Conservation (phyloP, 108 stramenopile species). For the Licmophora abbreviata region DNA sequence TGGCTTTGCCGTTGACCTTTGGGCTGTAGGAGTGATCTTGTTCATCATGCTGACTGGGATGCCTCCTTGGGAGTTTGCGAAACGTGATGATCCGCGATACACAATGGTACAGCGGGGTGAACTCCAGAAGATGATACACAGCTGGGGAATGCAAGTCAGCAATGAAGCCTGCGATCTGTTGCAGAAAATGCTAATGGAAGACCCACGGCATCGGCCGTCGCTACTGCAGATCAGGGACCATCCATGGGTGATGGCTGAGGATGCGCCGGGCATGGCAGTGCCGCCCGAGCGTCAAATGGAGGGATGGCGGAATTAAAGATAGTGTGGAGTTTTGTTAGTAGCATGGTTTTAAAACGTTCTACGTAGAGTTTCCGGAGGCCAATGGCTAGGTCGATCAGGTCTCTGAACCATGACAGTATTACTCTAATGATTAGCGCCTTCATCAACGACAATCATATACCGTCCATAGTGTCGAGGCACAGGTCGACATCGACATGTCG, state of each 20-base stretch:
- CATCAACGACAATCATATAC: too few relatives aligned
- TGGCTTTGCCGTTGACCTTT: constrained; percentile 79
- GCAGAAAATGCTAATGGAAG: constrained; percentile 65
- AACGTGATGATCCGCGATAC: constrained; percentile 51
- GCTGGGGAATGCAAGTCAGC: constrained; percentile 37
- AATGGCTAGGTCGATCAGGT: too few relatives aligned
- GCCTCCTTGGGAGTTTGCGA: constrained; percentile 60
- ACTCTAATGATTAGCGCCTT: too few relatives aligned
- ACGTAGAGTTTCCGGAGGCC: too few relatives aligned
- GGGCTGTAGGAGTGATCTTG: constrained; percentile 80
- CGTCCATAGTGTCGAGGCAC: too few relatives aligned
- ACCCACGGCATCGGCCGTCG: constrained; percentile 62
- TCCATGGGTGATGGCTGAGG: constrained; percentile 60
- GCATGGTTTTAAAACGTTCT: too few relatives aligned
- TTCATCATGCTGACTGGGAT: constrained; percentile 77
- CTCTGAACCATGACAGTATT: too few relatives aligned
- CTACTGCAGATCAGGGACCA: constrained; percentile 66
- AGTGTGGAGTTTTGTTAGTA: too few relatives aligned
- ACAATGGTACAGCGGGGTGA: constrained; percentile 38
- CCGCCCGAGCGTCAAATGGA: neutral
- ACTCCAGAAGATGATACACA: constrained; percentile 26
- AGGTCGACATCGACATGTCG: too few relatives aligned
- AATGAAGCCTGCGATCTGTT: constrained; percentile 54
- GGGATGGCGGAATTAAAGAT: constrained; percentile 8
- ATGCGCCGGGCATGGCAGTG: constrained; percentile 1